phyloP scores from a whole-genome alignment of 805 yeast genomes.

The Cyberlindnera maclurae region DNA sequence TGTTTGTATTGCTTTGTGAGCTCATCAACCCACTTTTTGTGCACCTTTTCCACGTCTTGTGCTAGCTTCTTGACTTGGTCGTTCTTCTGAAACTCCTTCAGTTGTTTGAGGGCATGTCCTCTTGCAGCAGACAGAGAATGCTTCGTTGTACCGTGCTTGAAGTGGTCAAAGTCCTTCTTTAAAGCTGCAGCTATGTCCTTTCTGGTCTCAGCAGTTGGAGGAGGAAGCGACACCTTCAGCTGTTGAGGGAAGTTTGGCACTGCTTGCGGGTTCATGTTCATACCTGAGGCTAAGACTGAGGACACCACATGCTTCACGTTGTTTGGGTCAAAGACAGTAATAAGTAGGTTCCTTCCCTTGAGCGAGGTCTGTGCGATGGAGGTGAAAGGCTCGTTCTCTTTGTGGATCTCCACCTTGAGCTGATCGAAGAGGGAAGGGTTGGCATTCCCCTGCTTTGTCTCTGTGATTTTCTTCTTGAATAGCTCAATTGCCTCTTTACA shows the following conservation, averaged over 20 bases:
- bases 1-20: conserved; percentile 48
- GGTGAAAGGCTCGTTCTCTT: conserved; percentile 42
- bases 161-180: conserved; percentile 60
- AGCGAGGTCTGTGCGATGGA: conserved; percentile 64
- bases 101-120: conserved; percentile 46
- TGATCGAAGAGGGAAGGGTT: conserved; percentile 61
- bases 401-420: conserved; percentile 42
- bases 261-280: conserved; percentile 74
- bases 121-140: conserved; percentile 52
- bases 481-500: conserved; percentile 43
- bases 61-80: conserved; percentile 50
- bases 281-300: conserved; percentile 57
- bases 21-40: conserved; percentile 55
- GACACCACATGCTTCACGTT: conserved; percentile 63
- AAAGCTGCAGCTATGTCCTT: conserved; percentile 48
- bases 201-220: conserved; percentile 62
- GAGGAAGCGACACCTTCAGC: conserved; percentile 67
- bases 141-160: conserved; percentile 41
- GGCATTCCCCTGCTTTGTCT: conserved; percentile 62
- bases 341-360: conserved; percentile 60
- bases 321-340: conserved; percentile 86
- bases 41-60: conserved; percentile 60
- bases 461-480: conserved; percentile 51
- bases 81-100: conserved; percentile 41
- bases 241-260: conserved; percentile 69